Conservation (phyloP, 2,329 filamentous ascomycete species). For the Monosporascus cannonballus region DNA sequence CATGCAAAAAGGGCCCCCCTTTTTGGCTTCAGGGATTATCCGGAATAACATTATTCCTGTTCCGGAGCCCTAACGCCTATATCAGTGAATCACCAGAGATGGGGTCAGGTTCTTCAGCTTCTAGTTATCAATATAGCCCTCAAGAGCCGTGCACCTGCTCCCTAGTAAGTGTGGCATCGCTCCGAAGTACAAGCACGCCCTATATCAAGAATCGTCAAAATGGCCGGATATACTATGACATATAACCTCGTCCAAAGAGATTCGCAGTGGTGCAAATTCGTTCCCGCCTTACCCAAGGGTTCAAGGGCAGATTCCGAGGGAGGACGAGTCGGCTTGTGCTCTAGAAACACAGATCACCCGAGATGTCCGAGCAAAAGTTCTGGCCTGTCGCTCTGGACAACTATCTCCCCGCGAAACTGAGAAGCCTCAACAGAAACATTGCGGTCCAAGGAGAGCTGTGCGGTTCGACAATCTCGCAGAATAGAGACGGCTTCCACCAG, state of each 20-base stretch:
- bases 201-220: constrained; percentile 6
- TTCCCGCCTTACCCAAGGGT: background rate
- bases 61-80: no score
- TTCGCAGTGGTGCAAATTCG: background rate
- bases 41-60: no score
- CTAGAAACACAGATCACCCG: constrained; percentile 15
- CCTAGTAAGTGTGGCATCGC: no score
- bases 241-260: constrained; percentile 5
- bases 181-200: constrained; percentile 11
- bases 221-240: constrained; percentile 10
- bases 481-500: constrained; percentile 17
- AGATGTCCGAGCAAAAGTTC: constrained; percentile 8
- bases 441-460: constrained; percentile 27
- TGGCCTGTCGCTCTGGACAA: constrained; percentile 17
- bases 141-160: no score
- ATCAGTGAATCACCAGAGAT: no score
- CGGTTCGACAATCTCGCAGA: constrained; percentile 19
- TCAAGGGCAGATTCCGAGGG: constrained; percentile 1
- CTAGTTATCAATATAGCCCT: no score
- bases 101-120: no score
- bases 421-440: constrained; percentile 10
- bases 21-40: no score
- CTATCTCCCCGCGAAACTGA: constrained; percentile 16
- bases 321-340: constrained; percentile 26
- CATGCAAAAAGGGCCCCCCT: no score